Conservation (phyloP, 495 filamentous ascomycete species). For the Annulohypoxylon stygium region DNA sequence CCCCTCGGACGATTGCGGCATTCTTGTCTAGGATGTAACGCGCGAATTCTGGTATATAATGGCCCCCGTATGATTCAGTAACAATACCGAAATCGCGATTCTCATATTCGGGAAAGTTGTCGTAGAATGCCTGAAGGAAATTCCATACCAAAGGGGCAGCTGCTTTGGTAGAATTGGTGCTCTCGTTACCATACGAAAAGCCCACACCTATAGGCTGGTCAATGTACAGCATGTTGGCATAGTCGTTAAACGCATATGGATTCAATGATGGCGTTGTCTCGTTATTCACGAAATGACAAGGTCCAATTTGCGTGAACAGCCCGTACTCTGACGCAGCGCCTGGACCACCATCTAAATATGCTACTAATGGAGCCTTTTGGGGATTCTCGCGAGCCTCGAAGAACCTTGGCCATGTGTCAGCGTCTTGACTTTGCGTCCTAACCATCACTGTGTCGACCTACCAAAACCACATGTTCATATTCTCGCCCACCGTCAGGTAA, state of each 20-base stretch:
- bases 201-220: conserved; percentile 74
- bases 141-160: conserved; percentile 69
- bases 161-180: conserved; percentile 62
- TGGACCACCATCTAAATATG: conserved; percentile 72
- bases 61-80: conserved; percentile 69
- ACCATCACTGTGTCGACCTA: conserved; percentile 5
- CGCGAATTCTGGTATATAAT: conserved; percentile 68
- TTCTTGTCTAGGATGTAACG: conserved; percentile 67
- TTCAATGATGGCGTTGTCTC: conserved; percentile 65
- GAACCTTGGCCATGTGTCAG: conserved; percentile 50
- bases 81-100: conserved; percentile 67
- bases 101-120: conserved; percentile 66
- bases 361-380: conserved; percentile 62
- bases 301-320: conserved; percentile 72
- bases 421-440: background rate
- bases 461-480: conserved; percentile 66
- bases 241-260: conserved; percentile 72
- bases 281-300: conserved; percentile 69
- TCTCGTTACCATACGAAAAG: conserved; percentile 69
- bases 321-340: conserved; percentile 72
- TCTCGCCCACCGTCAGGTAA: conserved; percentile 64
- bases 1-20: conserved; percentile 55
- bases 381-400: conserved; percentile 67
- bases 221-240: conserved; percentile 74
- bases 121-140: conserved; percentile 68